Evolutionary conservation across 2,329 filamentous ascomycete species (phyloP), one percentile per base, ranked within the genome.

Genomic region (Arthrobotrys conoides): DNA sequence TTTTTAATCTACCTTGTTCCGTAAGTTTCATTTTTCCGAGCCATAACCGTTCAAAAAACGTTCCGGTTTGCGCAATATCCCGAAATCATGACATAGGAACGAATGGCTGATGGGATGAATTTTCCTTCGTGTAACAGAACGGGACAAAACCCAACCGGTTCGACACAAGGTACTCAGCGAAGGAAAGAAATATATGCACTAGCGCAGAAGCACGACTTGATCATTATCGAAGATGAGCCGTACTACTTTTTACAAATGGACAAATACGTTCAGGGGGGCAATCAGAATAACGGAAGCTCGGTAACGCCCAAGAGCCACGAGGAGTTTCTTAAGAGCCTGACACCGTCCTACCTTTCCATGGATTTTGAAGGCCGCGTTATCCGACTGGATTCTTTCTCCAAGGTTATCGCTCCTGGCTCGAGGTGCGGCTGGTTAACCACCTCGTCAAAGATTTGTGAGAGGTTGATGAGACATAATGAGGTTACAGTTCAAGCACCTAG

Each of bases 191-290:
- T 97, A 55, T 97, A 97, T 85, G 87, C 87, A 41, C 88, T 97
- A 14, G 92, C 91, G 36, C 91, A 91, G 83, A 93, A 93, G 85
- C 93, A 97, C 84, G 92, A 97, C 83, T 83, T 97, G 48, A 92
- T 89, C 85, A 94, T 97, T 83, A 86, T 97, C 81, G 94, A 97
- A 86, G 94, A 97, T 83, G 94, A 97, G 84, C 94, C 94, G 0
- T 97, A 97, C 86, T 97, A 96, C 85, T 97, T 95, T 86, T 87
- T 97, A 41, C 94, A 97, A 85, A 93, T 94, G 91, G 85, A 89
- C 76, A 88, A 87, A 0, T 89, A 89, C 83, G 48, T 63, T 27
- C 57, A 46, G 8, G 53, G 63, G 9, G 63, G 53, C 33, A 33
- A 24, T 5, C n/a, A 36, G 8, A 69, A 20, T 20, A 70, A 72